phyloP scores from a whole-genome alignment of 1,139 yeast genomes.

The Blastobotrys persicus region DNA sequence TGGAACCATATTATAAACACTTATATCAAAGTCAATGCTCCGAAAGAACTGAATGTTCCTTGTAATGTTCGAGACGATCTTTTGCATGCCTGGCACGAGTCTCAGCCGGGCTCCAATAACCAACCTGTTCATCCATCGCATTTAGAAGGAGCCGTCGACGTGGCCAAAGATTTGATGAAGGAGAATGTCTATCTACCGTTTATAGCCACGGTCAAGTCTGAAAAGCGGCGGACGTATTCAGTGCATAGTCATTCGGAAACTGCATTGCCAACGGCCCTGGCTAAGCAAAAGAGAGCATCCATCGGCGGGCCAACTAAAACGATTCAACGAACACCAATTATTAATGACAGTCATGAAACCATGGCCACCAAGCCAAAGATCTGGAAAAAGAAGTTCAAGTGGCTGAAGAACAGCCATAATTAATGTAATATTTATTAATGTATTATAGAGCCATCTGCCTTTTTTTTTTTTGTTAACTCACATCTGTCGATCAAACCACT shows the following conservation, averaged over 20 bases:
- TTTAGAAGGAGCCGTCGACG: conserved; percentile 27
- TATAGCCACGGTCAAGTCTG: conserved; percentile 15
- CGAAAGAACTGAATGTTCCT: conserved; percentile 37
- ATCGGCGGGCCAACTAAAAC: neutral
- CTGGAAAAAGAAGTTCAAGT: conserved; percentile 1
- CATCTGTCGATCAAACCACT: too few species aligned
- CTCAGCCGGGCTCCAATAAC: conserved; percentile 1
- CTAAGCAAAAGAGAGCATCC: neutral
- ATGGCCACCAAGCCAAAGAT: neutral
- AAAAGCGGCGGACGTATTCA: conserved; percentile 1
- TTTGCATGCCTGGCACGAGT: conserved; percentile 9
- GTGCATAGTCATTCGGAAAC: neutral
- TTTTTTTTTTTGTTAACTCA: too few species aligned
- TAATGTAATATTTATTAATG: conserved; percentile 4
- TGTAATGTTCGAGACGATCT: conserved; percentile 30
- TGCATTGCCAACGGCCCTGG: neutral
- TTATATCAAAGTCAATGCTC: conserved; percentile 32
- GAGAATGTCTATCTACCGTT: conserved; percentile 33
- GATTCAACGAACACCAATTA: neutral
- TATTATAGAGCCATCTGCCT: too few species aligned
- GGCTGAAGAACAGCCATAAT: neutral
- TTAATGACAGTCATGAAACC: neutral
- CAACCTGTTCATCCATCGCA: conserved; percentile 28
- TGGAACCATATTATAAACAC: conserved; percentile 36
- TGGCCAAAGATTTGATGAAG: conserved; percentile 35